phyloP scores from a whole-genome alignment of 805 yeast species.

The Candida tammaniensis region DNA sequence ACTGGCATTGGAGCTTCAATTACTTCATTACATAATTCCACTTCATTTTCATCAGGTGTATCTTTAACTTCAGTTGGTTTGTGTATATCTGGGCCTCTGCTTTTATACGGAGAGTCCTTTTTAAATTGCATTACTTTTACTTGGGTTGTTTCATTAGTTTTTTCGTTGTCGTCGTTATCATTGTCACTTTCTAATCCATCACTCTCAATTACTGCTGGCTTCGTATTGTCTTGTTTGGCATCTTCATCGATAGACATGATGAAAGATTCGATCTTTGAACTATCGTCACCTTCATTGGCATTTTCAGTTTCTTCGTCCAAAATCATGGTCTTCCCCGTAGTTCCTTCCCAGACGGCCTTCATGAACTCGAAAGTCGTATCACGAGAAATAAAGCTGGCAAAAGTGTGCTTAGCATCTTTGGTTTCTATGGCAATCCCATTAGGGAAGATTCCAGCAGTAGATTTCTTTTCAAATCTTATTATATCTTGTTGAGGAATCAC shows the following conservation, averaged over 20 bases:
- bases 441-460: constrained; percentile 87
- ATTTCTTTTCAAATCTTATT: constrained; percentile 68
- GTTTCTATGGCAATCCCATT: constrained; percentile 81
- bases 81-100: constrained; percentile 67
- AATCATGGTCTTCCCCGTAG: constrained; percentile 21
- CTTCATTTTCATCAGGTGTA: constrained; percentile 25
- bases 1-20: constrained; percentile 76
- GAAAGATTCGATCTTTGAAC: constrained; percentile 21
- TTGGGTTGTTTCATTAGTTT: constrained; percentile 1
- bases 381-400: constrained; percentile 84
- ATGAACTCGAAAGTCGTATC: constrained; percentile 74
- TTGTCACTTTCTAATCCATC: constrained; percentile 4
- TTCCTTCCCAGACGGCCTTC: constrained; percentile 64
- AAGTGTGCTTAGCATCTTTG: constrained; percentile 59
- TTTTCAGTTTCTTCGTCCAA: constrained; percentile 17
- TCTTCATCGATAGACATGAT: constrained; percentile 42
- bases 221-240: constrained; percentile 10
- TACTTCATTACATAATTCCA: constrained; percentile 48
- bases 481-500: constrained; percentile 72
- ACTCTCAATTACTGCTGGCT: constrained; percentile 2
- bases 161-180: background rate
- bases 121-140: constrained; percentile 31
- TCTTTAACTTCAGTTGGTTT: constrained; percentile 46
- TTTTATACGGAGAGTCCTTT: constrained; percentile 37
- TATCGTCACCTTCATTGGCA: constrained; percentile 10